These are phyloP conservation scores for Lasiosphaeriaceae sp. DNA, from an alignment of 495 filamentous ascomycete genomes.

Conservation along the genomic window DNA sequence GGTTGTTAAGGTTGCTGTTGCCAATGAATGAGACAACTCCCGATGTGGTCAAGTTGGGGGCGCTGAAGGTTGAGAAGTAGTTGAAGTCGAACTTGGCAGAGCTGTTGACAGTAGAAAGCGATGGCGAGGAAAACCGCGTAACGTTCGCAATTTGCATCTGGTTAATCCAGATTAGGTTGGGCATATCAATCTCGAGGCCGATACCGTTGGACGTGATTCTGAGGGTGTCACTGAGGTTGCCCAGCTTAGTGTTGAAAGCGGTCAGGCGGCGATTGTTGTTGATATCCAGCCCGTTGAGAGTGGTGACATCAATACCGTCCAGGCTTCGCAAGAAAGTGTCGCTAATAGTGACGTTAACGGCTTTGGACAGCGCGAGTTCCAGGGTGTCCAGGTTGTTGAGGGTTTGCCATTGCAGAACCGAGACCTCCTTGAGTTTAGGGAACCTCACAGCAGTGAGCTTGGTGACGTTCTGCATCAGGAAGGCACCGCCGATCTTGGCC, in stretches of 20 bases:
- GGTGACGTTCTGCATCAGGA: slow-evolving; percentile 63
- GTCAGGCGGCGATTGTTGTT: slow-evolving; percentile 75
- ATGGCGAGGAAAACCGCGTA: slow-evolving; percentile 67
- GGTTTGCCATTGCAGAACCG: slow-evolving; percentile 63
- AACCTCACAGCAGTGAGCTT: slow-evolving; percentile 61
- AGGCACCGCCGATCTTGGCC: slow-evolving; percentile 52
- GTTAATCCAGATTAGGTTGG: slow-evolving; percentile 69
- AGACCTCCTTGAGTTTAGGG: slow-evolving; percentile 57
- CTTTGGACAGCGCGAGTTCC: slow-evolving; percentile 63
- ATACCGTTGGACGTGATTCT: slow-evolving; percentile 63
- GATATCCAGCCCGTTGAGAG: slow-evolving; percentile 61
- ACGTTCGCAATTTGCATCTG: slow-evolving; percentile 90
- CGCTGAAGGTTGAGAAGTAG: slow-evolving; percentile 61
- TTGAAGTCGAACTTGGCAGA: slow-evolving; percentile 82
- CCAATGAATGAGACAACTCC: slow-evolving; percentile 75
- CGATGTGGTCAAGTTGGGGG: slow-evolving; percentile 69
- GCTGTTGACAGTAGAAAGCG: slow-evolving; percentile 70
- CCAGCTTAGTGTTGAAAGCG: slow-evolving; percentile 66
- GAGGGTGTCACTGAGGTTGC: slow-evolving; percentile 60
- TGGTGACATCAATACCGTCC: slow-evolving; percentile 70
- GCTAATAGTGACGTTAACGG: slow-evolving; percentile 63
- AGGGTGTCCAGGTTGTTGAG: slow-evolving; percentile 67
- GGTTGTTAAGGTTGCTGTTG: slow-evolving; percentile 72
- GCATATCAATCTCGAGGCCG: slow-evolving; percentile 58
- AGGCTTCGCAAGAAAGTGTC: slow-evolving; percentile 78